Conservation (phyloP, 2,329 filamentous ascomycete species). For the Cladosporium halotolerans region DNA sequence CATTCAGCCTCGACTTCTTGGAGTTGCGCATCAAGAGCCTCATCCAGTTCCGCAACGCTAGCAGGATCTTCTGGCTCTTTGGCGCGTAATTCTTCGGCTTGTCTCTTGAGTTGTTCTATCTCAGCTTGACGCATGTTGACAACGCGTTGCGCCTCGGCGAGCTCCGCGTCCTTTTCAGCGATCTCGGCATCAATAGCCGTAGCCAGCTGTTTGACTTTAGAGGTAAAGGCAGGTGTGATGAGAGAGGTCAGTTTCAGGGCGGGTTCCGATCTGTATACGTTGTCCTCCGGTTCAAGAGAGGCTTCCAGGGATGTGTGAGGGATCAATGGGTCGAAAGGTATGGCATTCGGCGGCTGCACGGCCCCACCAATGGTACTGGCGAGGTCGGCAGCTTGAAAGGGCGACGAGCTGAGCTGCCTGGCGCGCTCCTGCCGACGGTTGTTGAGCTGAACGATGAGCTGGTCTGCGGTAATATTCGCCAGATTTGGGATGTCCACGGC, state of each 20-base stretch:
- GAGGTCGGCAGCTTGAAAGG: conserved; percentile 32
- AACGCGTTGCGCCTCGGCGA: conserved; percentile 42
- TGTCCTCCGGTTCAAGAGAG: conserved; percentile 24
- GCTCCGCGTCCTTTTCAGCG: conserved; percentile 59
- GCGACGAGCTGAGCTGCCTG: conserved; percentile 69
- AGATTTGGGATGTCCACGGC: conserved; percentile 76
- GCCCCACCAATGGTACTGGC: conserved; percentile 17
- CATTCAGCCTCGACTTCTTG: conserved; percentile 36
- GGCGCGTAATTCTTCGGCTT: conserved; percentile 43
- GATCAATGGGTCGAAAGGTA: conserved; percentile 23
- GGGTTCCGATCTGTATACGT: conserved; percentile 39
- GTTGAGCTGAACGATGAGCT: conserved; percentile 71
- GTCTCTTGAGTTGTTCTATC: conserved; percentile 52
- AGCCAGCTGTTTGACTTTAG: conserved; percentile 39
- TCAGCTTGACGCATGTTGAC: conserved; percentile 60
- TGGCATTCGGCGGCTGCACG: conserved; percentile 20
- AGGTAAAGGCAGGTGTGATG: conserved; percentile 51
- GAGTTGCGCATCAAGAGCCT: conserved; percentile 29
- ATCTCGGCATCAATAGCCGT: conserved; percentile 65
- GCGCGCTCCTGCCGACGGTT: conserved; percentile 55
- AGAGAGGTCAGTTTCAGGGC: conserved; percentile 56
- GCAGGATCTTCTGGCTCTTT: conserved; percentile 50
- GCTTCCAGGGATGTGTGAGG: conserved; percentile 17
- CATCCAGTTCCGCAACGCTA: conserved; percentile 30
- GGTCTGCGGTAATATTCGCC: conserved; percentile 75